A percentile compares a stretch with the other conserved stretches of the same genome.
These are phyloP conservation scores for Plectranthus barbatus DNA, from an alignment of 257 asterid genomes.

Conservation along the genomic window DNA sequence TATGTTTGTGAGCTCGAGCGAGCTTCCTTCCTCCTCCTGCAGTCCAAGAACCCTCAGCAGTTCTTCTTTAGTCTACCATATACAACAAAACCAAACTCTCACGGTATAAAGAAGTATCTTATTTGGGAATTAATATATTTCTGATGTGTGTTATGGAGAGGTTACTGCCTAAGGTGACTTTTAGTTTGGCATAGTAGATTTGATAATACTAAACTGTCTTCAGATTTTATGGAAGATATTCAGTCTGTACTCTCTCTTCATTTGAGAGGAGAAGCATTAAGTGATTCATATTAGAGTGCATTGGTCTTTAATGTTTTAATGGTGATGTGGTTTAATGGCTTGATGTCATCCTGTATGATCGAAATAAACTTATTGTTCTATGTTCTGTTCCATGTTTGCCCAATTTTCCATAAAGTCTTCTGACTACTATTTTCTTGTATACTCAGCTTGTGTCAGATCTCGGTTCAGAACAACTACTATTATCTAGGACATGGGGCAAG, in stretches of 20 bases:
- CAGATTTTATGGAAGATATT: not conserved
- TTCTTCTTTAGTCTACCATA: conserved; percentile 84
- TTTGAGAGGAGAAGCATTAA: not conserved
- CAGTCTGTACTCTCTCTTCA: not conserved
- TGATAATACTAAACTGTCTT: not conserved
- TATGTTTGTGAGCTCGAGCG: conserved; percentile 88
- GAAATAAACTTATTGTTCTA: not conserved
- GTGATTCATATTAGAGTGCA: not conserved
- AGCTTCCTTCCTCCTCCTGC: conserved; percentile 88
- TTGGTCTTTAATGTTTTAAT: not conserved
- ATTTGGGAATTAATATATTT: not conserved
- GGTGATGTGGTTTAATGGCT: not conserved
- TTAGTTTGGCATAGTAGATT: not conserved
- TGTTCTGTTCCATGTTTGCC: not conserved
- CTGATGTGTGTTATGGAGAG: not conserved
- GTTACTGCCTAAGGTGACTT: not conserved
- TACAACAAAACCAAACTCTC: not conserved
- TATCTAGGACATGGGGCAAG: conserved; percentile 85
- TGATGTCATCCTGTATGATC: not conserved
- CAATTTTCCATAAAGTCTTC: not conserved
- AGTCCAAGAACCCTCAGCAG: conserved; percentile 87
- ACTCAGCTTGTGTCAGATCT: conserved; percentile 46
- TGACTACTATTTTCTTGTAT: not conserved
- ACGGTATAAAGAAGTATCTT: not conserved
- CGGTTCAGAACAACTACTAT: conserved; percentile 32